Base-by-base conservation (phyloP, 2,329 filamentous ascomycete genomes). In the Orbilia oligospora region DNA sequence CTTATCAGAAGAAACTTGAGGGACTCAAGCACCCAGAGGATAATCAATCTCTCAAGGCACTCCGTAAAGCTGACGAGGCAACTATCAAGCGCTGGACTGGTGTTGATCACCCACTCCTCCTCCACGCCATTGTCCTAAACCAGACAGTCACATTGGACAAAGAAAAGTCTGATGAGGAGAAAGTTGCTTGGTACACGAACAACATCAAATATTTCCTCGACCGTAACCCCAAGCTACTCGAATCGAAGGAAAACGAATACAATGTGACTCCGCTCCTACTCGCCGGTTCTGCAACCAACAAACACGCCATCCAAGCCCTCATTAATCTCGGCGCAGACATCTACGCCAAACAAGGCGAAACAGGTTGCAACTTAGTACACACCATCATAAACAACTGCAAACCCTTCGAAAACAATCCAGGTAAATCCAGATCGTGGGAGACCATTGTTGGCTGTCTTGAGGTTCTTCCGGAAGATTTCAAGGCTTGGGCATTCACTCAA, bases 301-400 rank as follows among this genome's bases (percentile, higher is more conserved):
- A 87, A 16, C 85, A 89, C 0, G 87, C 88, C 20, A 88, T 88
- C 16, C 88, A 89, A 81, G 85, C 89, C 0, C 87, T 97, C 41
- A 87, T 95, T 64, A 85, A 87, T 33, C 71, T 80, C 36, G 92
- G 91, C 2, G 92, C 92, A 1, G 89, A 96, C 82, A 90, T 93
- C 82, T 88, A 89, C 0, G 85, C 85, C 38, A 90, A 90, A 24
- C 90, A 93, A 16, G 12, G 82, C 2, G 84, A 84, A 9, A 83
- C 85, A 2, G 89, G 89, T 10, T 87, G 89, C 80, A 97, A 95
- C 81, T 85, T 95, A 16, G 80, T 95, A 0, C 93, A 97, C 82
- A 85, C 87, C 1, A 86, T 90, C 5, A 81, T 86, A 44, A 44
- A 80, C 10, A 12, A 81, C 86, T 10, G 68, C 75, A 2, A 82